A percentile compares a stretch with the other conserved stretches of the same genome.
Evolutionary conservation across 2,329 filamentous ascomycete species (phyloP).

Genomic region (Fusarium sp.): DNA sequence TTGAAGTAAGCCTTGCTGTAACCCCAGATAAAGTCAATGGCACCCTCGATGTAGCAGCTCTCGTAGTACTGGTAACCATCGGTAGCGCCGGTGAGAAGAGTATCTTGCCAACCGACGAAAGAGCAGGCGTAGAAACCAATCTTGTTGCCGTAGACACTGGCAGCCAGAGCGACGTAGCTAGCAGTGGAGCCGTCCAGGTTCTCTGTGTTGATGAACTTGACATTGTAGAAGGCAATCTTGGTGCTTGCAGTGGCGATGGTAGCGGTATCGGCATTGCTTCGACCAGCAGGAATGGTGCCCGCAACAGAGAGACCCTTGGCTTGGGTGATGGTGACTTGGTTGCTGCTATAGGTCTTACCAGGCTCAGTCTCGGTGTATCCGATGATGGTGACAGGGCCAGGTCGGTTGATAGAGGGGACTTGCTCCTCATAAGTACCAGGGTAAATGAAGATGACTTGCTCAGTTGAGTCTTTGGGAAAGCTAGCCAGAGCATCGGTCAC

Average conservation of each 20-base stretch:
- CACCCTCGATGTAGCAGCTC: constrained; percentile 51
- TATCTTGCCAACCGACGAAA: constrained; percentile 62
- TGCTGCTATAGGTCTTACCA: constrained; percentile 40
- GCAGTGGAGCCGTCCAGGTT: constrained; percentile 50
- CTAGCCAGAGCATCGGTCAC: constrained; percentile 47
- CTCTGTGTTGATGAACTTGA: constrained; percentile 62
- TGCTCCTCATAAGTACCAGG: constrained; percentile 69
- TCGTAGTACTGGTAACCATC: constrained; percentile 60
- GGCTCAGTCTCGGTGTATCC: constrained; percentile 30
- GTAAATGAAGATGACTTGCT: constrained; percentile 52
- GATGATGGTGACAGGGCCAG: constrained; percentile 33
- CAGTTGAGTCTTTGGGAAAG: constrained; percentile 35
- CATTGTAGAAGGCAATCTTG: constrained; percentile 68
- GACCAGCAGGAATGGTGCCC: constrained; percentile 25
- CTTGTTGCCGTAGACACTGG: constrained; percentile 47
- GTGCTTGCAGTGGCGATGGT: constrained; percentile 27
- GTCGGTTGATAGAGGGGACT: constrained; percentile 28
- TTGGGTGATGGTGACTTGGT: constrained; percentile 32
- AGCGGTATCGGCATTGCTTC: constrained; percentile 39
- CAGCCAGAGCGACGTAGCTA: constrained; percentile 56
- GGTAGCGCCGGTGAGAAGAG: constrained; percentile 55
- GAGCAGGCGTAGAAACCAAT: constrained; percentile 54
- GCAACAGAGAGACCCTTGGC: constrained; percentile 25
- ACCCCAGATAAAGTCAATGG: constrained; percentile 39
- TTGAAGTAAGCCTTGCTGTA: constrained; percentile 50